Evolutionary conservation across 2,329 filamentous ascomycete genomes (phyloP).

Genomic region (Aspergillus bombycis): DNA sequence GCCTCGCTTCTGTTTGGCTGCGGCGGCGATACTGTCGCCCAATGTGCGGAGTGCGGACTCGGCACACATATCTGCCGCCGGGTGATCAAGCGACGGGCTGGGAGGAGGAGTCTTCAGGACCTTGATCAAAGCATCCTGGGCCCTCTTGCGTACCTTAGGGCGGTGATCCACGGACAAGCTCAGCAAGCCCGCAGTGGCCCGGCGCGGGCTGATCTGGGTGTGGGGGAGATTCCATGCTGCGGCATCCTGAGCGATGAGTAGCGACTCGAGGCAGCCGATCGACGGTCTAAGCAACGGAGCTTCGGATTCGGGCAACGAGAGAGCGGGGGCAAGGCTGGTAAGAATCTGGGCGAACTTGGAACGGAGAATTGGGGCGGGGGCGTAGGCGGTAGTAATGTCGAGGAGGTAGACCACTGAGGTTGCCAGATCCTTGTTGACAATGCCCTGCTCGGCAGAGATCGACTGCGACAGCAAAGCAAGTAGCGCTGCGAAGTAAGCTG

Average conservation of each 20-base stretch:
- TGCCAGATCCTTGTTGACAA: constrained; percentile 78
- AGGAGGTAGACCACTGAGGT: constrained; percentile 92
- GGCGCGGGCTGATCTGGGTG: constrained; percentile 79
- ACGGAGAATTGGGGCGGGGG: constrained; percentile 83
- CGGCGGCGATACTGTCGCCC: constrained; percentile 68
- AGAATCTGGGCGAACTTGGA: constrained; percentile 96
- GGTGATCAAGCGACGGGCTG: constrained; percentile 90
- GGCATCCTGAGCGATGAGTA: constrained; percentile 85
- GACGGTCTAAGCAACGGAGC: constrained; percentile 83
- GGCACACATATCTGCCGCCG: constrained; percentile 93
- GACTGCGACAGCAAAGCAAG: constrained; percentile 83
- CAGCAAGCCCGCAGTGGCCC: constrained; percentile 83
- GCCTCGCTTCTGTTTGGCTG: constrained; percentile 69
- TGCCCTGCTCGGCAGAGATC: constrained; percentile 62
- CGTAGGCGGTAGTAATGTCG: constrained; percentile 83
- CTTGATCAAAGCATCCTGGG: constrained; percentile 83
- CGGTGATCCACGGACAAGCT: constrained; percentile 82
- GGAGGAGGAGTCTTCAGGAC: constrained; percentile 85
- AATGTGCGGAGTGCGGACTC: constrained; percentile 84
- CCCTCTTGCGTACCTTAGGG: constrained; percentile 91
- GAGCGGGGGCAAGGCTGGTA: constrained; percentile 78
- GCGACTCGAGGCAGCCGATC: constrained; percentile 90
- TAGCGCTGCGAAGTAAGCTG: constrained; percentile 94
- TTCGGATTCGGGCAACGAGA: constrained; percentile 79
- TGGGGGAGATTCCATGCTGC: constrained; percentile 85